phyloP scores from a whole-genome alignment of 1,139 yeast species.

The Saccharomyces uvarum region DNA sequence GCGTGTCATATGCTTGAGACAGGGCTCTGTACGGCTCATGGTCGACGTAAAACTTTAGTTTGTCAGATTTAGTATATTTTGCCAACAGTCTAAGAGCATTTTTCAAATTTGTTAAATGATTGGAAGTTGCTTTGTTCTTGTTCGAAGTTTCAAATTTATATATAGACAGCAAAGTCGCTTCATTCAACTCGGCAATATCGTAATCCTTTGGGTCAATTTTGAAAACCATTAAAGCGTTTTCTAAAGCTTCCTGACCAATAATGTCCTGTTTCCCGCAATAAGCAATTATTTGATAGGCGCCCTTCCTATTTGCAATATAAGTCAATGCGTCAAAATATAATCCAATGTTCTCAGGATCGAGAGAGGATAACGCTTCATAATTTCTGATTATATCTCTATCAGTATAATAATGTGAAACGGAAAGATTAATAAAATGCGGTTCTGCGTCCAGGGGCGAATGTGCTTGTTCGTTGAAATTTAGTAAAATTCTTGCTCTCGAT shows the following conservation, averaged over 20 bases:
- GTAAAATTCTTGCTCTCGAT: slow-evolving; percentile 17
- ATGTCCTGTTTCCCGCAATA: slow-evolving; percentile 55
- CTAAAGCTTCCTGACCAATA: slow-evolving; percentile 55
- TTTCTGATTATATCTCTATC: slow-evolving; percentile 57
- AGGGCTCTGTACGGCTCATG: slow-evolving; percentile 48
- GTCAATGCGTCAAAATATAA: slow-evolving; percentile 63
- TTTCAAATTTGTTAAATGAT: slow-evolving; percentile 32
- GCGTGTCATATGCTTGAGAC: slow-evolving; percentile 50
- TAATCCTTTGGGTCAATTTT: slow-evolving; percentile 39
- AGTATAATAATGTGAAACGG: slow-evolving; percentile 50
- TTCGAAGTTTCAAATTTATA: slow-evolving; percentile 37
- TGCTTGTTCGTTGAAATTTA: slow-evolving; percentile 12
- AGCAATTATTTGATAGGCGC: slow-evolving; percentile 42
- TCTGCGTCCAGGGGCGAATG: slow-evolving; percentile 27
- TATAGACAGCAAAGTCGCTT: slow-evolving; percentile 42
- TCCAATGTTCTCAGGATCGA: slow-evolving; percentile 51
- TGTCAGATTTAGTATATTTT: slow-evolving; percentile 39
- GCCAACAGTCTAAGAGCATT: slow-evolving; percentile 41
- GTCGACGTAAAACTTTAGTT: slow-evolving; percentile 40
- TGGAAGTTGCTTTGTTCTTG: slow-evolving; percentile 23
- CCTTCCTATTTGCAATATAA: slow-evolving; percentile 40
- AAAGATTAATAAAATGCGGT: slow-evolving; percentile 44
- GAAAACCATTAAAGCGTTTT: slow-evolving; percentile 45
- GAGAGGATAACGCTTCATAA: slow-evolving; percentile 46
- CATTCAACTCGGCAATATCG: slow-evolving; percentile 28